Base-by-base conservation (phyloP, 2,329 filamentous ascomycete species). In the Colletotrichum karsti region DNA sequence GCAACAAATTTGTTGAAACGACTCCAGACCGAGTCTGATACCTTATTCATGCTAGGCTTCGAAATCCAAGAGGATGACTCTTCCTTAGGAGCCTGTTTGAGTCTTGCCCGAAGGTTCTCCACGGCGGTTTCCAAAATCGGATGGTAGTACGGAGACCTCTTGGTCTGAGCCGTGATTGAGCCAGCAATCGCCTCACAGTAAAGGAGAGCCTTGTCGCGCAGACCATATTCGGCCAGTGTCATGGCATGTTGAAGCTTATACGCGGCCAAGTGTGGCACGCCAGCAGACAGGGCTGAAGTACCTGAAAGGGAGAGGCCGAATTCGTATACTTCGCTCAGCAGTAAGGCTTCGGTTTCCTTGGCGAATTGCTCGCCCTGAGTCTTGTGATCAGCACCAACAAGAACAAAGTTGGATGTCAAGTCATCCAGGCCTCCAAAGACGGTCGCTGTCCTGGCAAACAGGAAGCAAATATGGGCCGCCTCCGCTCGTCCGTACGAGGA, bases 1-100 rank as follows among this genome's bases (percentile, higher is more conserved):
- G 93, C 91, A 69, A 99, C 94, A 76, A 99, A 99, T 75, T 94
- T 98, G 81, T 95, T 98, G 81, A 99, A 98, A 67, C 92, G 94
- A 71, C 91, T 94, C 88, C 94, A 95, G 77, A 98, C 90, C 35
- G 92, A 94, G 69, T 92, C 94, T 2, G 95, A 96, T 0, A 98
- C 94, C 80, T 97, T 97, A 79, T 97, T 95, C 88, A 98, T 97
- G 78, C 90, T 98, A 7, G 95, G 94, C 78, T 96, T 97, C 1
- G 94, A 92, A 58, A 99, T 96, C 93, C 95, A 97, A 2, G 94
- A 95, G 20, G 89, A 91, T 7, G 90, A 91, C 62, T 88, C 90
- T 72, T 96, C 94, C 75, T 92, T 93, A 12, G 95, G 94, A 18
- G 94, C 92, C 77, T 96, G 93, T 73, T 92, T 95, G 41, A 99